Conservation (phyloP, 768 basidiomycete species). For the Cubamyces lactineus region DNA sequence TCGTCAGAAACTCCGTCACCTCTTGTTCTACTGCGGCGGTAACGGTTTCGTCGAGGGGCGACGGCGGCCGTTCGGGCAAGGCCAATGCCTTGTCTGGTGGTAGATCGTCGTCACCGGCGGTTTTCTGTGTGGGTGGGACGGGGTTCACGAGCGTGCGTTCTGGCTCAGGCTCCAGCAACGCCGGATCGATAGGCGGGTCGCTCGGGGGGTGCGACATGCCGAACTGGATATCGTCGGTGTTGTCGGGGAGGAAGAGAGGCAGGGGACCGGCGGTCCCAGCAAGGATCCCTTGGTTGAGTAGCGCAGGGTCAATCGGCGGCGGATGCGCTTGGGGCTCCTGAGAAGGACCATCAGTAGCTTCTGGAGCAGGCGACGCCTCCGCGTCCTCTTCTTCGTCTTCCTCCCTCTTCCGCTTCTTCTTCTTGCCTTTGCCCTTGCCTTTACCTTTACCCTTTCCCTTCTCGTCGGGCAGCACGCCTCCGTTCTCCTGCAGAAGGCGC, state of each 20-base stretch:
- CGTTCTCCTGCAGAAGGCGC: slow-evolving; percentile 43
- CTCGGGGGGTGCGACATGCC: slow-evolving; percentile 14
- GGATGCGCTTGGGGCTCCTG: slow-evolving; percentile 25
- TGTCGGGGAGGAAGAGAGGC: slow-evolving; percentile 41
- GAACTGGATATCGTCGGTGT: slow-evolving; percentile 41
- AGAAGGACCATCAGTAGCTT: slow-evolving; percentile 25
- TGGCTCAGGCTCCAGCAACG: slow-evolving; percentile 41
- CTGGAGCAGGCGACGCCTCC: slow-evolving; percentile 32
- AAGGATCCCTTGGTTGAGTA: slow-evolving; percentile 72
- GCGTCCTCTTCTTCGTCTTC: slow-evolving; percentile 43
- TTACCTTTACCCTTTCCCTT: slow-evolving; percentile 36
- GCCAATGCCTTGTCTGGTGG: slow-evolving; percentile 17
- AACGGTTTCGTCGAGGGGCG: slow-evolving; percentile 60
- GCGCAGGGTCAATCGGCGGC: slow-evolving; percentile 52
- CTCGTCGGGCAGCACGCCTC: slow-evolving; percentile 32
- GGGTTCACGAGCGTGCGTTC: slow-evolving; percentile 16
- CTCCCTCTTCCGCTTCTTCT: slow-evolving; percentile 43
- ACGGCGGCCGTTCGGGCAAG: slow-evolving; percentile 17
- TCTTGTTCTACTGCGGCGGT: slow-evolving; percentile 69
- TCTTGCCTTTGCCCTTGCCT: slow-evolving; percentile 40
- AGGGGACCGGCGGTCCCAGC: slow-evolving; percentile 48
- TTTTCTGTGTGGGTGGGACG: not conserved
- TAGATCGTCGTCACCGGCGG: not conserved
- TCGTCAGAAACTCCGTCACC: slow-evolving; percentile 66
- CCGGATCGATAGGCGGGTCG: slow-evolving; percentile 59